Evolutionary conservation across 1,139 yeast genomes (phyloP), one percentile per base, ranked within the genome.

Genomic region (Zygoascus hellenicus): DNA sequence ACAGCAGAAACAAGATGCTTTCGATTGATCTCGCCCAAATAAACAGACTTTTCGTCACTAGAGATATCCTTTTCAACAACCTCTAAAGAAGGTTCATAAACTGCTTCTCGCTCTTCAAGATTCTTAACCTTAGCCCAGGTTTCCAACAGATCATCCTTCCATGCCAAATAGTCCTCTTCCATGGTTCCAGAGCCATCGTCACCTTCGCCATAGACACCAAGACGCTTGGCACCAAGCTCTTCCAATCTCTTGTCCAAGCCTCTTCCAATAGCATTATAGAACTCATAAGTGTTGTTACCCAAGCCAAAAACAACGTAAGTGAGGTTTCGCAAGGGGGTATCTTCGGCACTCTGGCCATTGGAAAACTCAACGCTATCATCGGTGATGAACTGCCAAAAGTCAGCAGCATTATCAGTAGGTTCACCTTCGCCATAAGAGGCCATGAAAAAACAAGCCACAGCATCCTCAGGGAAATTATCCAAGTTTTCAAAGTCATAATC

Each of bases 341-440:
- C 80, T 38, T 78, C 84, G 49, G 73, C 71, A n/a, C 65, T 62
- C 29, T 61, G 61, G 14, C 62, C 66, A 30, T 63, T 56, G 34
- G 69, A 61, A 53, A 71, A 71, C 46, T 52, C 55, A 28, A 67
- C 64, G 33, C 56, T 60, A 15, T 60, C 65, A 36, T 57, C 58
- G 22, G 64, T 58, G 49, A 71, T 61, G 50, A 69, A 67, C 47
- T 66, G 67, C 58, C 73, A 72, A 64, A 92, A 88, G 45, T 81
- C 82, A 42, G 79, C 78, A 13, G 97, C 94, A 58, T 86, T 86
- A 65, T 92, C 98, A 19, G 98, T 92, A 55, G 96, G 96, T 64
- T 92, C 98, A 61, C 98, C 98, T 70, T 92, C 98, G 58, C 98
- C 98, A 60, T 92, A 92, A 9, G 97, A 89, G 36, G 97, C 95